phyloP scores from a whole-genome alignment of 345 rosid species.

The Viola odorata region DNA sequence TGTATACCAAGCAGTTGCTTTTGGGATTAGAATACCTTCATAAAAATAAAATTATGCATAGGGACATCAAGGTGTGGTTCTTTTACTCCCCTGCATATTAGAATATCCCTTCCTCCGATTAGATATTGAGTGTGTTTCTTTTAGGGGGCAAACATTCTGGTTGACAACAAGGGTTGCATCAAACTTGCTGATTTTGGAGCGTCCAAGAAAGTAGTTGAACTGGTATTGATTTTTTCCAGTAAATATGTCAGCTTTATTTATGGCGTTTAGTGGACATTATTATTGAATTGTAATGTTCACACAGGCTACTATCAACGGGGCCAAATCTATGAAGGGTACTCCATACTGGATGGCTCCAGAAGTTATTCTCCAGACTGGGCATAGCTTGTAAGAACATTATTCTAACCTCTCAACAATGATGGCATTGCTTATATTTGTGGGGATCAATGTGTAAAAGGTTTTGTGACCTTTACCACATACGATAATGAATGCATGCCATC shows the following conservation, averaged over 20 bases:
- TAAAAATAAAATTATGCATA: slow-evolving; percentile 27
- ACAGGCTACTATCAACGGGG: slow-evolving; percentile 31
- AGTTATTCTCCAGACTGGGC: slow-evolving; percentile 34
- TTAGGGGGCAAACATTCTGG: slow-evolving; percentile 33
- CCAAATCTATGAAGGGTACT: slow-evolving; percentile 37
- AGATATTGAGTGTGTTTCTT: slow-evolving; percentile 13
- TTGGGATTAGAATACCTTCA: slow-evolving; percentile 30
- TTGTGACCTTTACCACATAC: no score
- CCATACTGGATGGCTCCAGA: slow-evolving; percentile 39
- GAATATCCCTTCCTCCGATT: not conserved
- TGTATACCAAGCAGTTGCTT: slow-evolving; percentile 29
- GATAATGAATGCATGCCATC: no score
- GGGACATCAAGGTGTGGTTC: slow-evolving; percentile 28
- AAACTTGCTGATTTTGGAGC: slow-evolving; percentile 37
- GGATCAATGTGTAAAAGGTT: no score
- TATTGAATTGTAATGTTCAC: not conserved
- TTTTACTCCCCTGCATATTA: not conserved
- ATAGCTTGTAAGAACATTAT: slow-evolving; percentile 25
- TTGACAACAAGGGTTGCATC: slow-evolving; percentile 35
- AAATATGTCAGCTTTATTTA: not conserved
- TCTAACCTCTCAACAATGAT: not conserved
- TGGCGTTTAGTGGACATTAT: not conserved
- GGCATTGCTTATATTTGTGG: no score
- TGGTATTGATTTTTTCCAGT: slow-evolving; percentile 9
- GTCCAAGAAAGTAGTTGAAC: slow-evolving; percentile 33